phyloP scores from a whole-genome alignment of 345 rosid species.

The Eucalyptus brandiana region DNA sequence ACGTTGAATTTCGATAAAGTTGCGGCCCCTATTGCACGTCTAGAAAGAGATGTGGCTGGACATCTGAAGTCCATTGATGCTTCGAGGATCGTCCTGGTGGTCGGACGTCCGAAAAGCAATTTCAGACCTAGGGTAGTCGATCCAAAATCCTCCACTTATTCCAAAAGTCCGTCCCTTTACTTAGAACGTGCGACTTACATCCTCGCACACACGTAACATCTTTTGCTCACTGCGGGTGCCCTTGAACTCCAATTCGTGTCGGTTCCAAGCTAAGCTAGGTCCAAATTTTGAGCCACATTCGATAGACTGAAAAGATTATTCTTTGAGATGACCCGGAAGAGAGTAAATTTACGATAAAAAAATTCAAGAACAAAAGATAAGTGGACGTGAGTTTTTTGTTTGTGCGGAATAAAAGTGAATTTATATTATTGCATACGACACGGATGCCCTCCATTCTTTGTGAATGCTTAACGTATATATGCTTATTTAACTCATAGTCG shows the following conservation, averaged over 20 bases:
- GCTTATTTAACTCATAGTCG: not conserved
- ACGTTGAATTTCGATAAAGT: not conserved
- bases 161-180: not conserved
- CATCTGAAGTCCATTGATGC: not conserved
- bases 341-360: not conserved
- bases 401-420: not conserved
- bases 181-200: not conserved
- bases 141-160: not conserved
- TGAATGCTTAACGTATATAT: not conserved
- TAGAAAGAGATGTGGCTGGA: not conserved
- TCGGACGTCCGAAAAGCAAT: not conserved
- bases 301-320: not conserved
- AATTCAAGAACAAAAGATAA: not conserved
- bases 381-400: not conserved
- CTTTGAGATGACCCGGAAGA: not conserved
- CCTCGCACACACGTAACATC: not conserved
- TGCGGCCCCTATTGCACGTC: not conserved
- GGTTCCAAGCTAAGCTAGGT: not conserved
- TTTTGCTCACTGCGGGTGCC: not conserved
- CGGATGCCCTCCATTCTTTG: not conserved
- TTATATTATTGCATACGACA: not conserved
- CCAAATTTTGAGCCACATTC: not conserved
- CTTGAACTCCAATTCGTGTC: not conserved
- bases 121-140: not conserved
- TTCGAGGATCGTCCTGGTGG: not conserved